Conservation (phyloP, 2,329 filamentous ascomycete genomes). For the Penicillium sclerotigenum region DNA sequence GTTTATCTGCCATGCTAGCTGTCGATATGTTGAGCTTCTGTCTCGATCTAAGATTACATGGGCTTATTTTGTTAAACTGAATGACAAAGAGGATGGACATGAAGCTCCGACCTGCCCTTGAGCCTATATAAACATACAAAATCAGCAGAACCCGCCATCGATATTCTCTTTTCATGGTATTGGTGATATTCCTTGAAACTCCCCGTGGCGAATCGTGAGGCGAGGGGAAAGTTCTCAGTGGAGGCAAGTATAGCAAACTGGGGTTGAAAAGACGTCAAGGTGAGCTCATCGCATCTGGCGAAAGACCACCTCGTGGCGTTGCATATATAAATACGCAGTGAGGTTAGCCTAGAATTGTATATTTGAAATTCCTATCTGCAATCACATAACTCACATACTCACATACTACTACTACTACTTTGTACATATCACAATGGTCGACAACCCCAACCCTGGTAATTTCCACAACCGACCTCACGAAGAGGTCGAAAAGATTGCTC, state of each 20-base stretch:
- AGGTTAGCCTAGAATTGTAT: neutral
- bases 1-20: neutral
- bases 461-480: constrained; percentile 45
- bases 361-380: neutral
- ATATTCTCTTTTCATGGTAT: neutral
- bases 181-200: neutral
- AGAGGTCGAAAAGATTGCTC: constrained; percentile 45
- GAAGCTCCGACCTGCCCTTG: neutral
- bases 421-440: constrained; percentile 5
- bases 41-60: neutral
- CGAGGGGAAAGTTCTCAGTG: neutral
- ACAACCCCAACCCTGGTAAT: constrained; percentile 39
- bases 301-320: neutral
- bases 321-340: neutral
- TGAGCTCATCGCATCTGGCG: neutral
- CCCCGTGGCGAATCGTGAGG: neutral
- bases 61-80: neutral
- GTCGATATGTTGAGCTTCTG: neutral
- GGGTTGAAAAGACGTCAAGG: neutral
- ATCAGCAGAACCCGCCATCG: neutral
- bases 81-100: neutral
- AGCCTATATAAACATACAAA: neutral
- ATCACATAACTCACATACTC: too few relatives aligned
- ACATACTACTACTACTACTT: too few relatives aligned
- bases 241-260: neutral